Conservation (phyloP, 129 eudicot species). For the Glebionis coronaria region DNA sequence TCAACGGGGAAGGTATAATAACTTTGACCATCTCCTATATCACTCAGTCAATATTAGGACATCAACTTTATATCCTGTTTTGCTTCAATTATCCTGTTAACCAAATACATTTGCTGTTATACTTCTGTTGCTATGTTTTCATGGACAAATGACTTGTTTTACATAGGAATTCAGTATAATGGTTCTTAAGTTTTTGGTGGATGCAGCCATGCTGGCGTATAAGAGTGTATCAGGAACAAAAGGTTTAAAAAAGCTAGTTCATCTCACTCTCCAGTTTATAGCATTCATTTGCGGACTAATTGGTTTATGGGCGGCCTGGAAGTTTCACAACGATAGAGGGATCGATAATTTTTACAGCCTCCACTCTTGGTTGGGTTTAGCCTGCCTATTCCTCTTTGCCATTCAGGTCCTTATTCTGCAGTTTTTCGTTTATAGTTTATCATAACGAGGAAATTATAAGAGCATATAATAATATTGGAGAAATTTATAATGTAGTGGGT, state of each 20-base stretch:
- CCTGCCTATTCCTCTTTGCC: slow-evolving; percentile 62
- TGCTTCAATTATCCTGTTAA: too few relatives aligned
- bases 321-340: slow-evolving; percentile 78
- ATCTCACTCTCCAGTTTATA: slow-evolving; percentile 63
- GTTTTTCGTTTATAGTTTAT: not conserved
- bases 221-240: slow-evolving; percentile 80
- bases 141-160: not conserved
- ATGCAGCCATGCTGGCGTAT: slow-evolving; percentile 88
- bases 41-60: not conserved
- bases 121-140: not conserved
- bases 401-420: slow-evolving; percentile 48
- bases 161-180: not conserved
- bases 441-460: not conserved
- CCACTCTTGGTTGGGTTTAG: slow-evolving; percentile 89
- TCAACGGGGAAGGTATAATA: slow-evolving; percentile 84
- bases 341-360: slow-evolving; percentile 76
- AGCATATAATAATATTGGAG: not conserved
- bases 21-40: not conserved
- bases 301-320: slow-evolving; percentile 82
- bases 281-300: slow-evolving; percentile 49
- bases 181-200: slow-evolving; percentile 13
- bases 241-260: slow-evolving; percentile 55
- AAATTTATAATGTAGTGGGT: slow-evolving; percentile 51
- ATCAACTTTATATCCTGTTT: not conserved
- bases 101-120: slow-evolving; percentile 4